Evolutionary conservation across 805 yeast genomes (phyloP).

Genomic region (Sugiyamaella qingdaonensis): DNA sequence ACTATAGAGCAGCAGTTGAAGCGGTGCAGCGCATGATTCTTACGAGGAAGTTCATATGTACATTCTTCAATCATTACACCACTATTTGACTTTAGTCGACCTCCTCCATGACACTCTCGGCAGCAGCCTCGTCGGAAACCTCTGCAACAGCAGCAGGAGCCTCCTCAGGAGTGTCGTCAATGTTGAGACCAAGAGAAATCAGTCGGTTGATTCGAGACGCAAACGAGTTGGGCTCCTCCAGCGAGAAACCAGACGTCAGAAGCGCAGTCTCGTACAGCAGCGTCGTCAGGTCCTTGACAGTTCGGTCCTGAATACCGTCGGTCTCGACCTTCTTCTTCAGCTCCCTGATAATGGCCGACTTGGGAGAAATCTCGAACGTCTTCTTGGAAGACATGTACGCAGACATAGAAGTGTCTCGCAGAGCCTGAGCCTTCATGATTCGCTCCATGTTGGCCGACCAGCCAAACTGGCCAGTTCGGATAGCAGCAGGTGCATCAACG

Average conservation of each 20-base stretch:
- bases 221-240: conserved; percentile 97
- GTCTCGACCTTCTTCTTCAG: conserved; percentile 94
- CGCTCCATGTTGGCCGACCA: conserved; percentile 99
- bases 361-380: conserved; percentile 98
- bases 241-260: conserved; percentile 96
- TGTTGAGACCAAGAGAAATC: conserved; percentile 96
- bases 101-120: conserved; percentile 98
- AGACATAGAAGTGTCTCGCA: conserved; percentile 98
- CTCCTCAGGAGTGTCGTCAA: conserved; percentile 78
- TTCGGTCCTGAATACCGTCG: conserved; percentile 97
- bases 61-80: neutral
- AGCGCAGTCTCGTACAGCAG: conserved; percentile 96
- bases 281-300: conserved; percentile 95
- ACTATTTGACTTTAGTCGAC: conserved; percentile 65
- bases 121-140: conserved; percentile 59
- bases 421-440: conserved; percentile 99
- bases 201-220: conserved; percentile 98
- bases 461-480: conserved; percentile 99
- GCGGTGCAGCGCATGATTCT: neutral
- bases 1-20: too few species aligned
- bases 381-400: conserved; percentile 99
- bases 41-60: neutral
- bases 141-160: conserved; percentile 37
- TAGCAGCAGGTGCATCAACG: conserved; percentile 99
- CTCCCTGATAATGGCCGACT: conserved; percentile 90